A percentile compares a stretch with the other conserved stretches of the same genome.
phyloP scores from a whole-genome alignment of 805 yeast species.

The Isabelozyma pseudorhagii region DNA sequence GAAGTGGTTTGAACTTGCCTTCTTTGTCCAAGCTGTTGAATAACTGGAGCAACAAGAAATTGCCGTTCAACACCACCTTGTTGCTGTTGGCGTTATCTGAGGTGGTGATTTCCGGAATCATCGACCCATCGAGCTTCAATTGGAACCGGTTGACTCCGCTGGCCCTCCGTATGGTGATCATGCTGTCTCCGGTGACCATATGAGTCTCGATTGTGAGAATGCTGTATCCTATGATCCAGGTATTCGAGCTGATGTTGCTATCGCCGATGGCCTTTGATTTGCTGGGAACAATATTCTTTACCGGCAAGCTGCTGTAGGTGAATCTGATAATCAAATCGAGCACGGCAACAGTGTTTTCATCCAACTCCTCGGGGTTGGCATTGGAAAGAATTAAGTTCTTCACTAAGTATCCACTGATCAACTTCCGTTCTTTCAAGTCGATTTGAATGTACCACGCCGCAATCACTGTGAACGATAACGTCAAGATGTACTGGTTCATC shows the following conservation, averaged over 20 bases:
- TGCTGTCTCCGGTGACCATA: constrained; percentile 47
- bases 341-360: constrained; percentile 58
- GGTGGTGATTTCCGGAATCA: constrained; percentile 3
- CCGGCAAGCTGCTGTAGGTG: constrained; percentile 60
- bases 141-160: constrained; percentile 56
- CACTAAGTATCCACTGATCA: constrained; percentile 60
- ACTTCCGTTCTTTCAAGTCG: constrained; percentile 53
- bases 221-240: constrained; percentile 63
- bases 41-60: constrained; percentile 50
- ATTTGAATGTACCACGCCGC: constrained; percentile 71
- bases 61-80: constrained; percentile 23
- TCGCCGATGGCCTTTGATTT: constrained; percentile 2
- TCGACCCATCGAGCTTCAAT: constrained; percentile 35
- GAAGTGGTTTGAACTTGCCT: constrained; percentile 40
- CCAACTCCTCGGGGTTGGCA: constrained; percentile 23
- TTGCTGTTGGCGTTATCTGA: not conserved
- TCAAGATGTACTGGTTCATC: constrained; percentile 56
- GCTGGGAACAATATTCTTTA: constrained; percentile 35
- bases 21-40: constrained; percentile 39
- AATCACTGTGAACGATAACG: constrained; percentile 66
- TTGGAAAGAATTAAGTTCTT: constrained; percentile 46
- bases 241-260: constrained; percentile 17
- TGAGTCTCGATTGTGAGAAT: constrained; percentile 58
- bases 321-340: constrained; percentile 68
- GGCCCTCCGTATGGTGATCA: constrained; percentile 57